Percentiles rank a stretch among this genome's conserved stretches.
Conservation (phyloP, 2,329 filamentous ascomycete genomes). For the Boeremia exigua region DNA sequence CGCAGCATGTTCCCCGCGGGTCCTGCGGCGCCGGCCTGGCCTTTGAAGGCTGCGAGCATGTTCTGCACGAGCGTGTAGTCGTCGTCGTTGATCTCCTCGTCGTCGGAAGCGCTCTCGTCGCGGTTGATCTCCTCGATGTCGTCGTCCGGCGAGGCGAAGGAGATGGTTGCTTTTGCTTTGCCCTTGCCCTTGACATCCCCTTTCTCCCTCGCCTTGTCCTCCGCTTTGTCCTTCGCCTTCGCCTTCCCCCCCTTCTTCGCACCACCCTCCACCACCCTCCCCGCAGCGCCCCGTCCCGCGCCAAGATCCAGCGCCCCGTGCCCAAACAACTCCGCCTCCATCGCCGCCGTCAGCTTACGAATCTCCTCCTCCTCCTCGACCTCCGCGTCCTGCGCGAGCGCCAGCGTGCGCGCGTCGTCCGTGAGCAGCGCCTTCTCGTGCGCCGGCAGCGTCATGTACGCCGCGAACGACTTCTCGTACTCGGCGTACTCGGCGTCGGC, state of each 20-base stretch:
- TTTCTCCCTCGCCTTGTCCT: constrained; percentile 6
- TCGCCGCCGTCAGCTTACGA: constrained; percentile 67
- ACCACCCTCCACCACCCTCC: too few relatives aligned
- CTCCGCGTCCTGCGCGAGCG: constrained; percentile 50
- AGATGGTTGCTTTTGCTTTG: constrained; percentile 28
- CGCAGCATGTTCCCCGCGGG: constrained; percentile 87
- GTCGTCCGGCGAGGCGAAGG: constrained; percentile 12
- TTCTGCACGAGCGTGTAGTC: constrained; percentile 91
- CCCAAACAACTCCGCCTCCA: constrained; percentile 74
- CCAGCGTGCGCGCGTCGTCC: constrained; percentile 43
- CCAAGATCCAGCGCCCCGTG: constrained; percentile 67
- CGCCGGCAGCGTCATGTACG: constrained; percentile 76
- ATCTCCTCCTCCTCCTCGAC: constrained; percentile 64
- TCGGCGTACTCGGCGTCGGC: constrained; percentile 73
- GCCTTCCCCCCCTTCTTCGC: not conserved
- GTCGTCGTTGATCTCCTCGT: constrained; percentile 68
- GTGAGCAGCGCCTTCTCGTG: constrained; percentile 43
- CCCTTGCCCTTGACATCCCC: constrained; percentile 15
- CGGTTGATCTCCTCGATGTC: constrained; percentile 63
- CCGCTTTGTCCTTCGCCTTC: constrained; percentile 9
- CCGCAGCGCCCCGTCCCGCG: constrained; percentile 16
- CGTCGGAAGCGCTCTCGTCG: constrained; percentile 66
- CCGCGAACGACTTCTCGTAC: constrained; percentile 80
- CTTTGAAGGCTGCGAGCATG: constrained; percentile 89
- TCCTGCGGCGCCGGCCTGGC: constrained; percentile 83